These are phyloP conservation scores for Sporothrix sp. DNA, from an alignment of 2,329 filamentous ascomycete genomes.

Conservation along the genomic window DNA sequence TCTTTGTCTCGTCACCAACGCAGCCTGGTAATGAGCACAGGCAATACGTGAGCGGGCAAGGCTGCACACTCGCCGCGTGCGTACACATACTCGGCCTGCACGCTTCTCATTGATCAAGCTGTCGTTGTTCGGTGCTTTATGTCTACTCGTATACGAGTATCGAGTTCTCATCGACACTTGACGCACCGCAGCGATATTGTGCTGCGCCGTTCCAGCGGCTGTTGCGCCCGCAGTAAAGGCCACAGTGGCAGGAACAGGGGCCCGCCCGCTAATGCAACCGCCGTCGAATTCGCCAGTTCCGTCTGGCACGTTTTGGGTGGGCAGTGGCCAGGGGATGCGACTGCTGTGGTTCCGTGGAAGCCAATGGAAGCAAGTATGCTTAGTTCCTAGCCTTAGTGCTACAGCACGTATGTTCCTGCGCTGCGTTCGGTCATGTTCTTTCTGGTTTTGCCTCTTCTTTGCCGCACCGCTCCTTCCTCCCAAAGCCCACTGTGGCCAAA, in stretches of 20 bases:
- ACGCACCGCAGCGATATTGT: no score
- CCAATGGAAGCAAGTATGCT: constrained; percentile 10
- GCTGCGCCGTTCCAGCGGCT: no score
- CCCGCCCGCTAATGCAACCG: background rate
- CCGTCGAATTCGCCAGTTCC: background rate
- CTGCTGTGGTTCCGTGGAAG: constrained; percentile 8
- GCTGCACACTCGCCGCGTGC: no score
- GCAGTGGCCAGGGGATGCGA: background rate
- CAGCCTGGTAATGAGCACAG: no score
- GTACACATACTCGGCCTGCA: no score
- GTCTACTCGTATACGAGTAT: background rate
- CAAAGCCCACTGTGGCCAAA: constrained; percentile 4
- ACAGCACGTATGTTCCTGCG: background rate
- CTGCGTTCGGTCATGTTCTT: background rate
- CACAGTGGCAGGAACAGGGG: constrained; percentile 16
- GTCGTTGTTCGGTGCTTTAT: background rate
- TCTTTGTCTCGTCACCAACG: no score
- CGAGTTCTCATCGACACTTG: no score
- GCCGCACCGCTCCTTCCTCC: background rate
- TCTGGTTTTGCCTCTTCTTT: background rate
- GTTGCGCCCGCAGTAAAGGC: constrained; percentile 8
- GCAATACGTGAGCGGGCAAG: no score
- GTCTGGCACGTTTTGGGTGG: background rate
- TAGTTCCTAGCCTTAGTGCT: background rate
- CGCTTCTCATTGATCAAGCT: no score